Evolutionary conservation across 352 stramenopile species (phyloP), one percentile per base, ranked within the genome.

Genomic region (Plasmopara halstedii): DNA sequence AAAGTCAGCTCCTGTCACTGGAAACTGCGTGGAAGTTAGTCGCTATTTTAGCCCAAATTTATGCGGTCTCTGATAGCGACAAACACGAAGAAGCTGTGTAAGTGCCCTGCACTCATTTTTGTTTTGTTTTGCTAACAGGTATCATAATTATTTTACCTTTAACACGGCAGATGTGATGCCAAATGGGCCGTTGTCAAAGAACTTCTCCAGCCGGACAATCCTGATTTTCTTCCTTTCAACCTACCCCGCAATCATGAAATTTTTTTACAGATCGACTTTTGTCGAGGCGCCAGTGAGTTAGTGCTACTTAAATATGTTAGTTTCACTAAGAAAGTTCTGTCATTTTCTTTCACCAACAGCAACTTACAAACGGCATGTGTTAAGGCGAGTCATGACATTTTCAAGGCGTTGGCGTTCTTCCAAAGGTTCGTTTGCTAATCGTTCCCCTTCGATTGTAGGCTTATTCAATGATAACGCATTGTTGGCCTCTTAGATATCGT

Each of bases 141-240:
- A 29, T 11, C 1, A 6, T 47, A 46, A 9, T 14, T 25, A 2
- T 58, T n/a, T n/a, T n/a, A n/a, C n/a, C n/a, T n/a, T 27, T 34
- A 17, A 6, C 38, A 10, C 14, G 9, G 37, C 53, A 67, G 59
- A 41, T 64, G 46, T 32, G 62, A 78, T 8, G 58, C 62, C 19
- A 66, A 59, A n/a, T 81, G 69, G 69, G 61, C 54, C 13, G 40
- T 76, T 14, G 67, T 72, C 6, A 73, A 71, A 48, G 51, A 67
- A 5, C 50, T 81, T 7, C 55, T 81, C 10, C 64, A 75, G 18
- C 54, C 53, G 13, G 43, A 45, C n/a, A 70, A 58, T 18, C 50
- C 8, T 3, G 41, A 60, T 25, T 77, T 75, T 32, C 63, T 80
- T 20, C 69, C 66, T 23, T 77, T 77, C 25, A 19, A 50, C 19